A percentile compares a stretch with the other conserved stretches of the same genome.
Conservation (phyloP, 2,329 filamentous ascomycete genomes). For the Penicillium sp. region DNA sequence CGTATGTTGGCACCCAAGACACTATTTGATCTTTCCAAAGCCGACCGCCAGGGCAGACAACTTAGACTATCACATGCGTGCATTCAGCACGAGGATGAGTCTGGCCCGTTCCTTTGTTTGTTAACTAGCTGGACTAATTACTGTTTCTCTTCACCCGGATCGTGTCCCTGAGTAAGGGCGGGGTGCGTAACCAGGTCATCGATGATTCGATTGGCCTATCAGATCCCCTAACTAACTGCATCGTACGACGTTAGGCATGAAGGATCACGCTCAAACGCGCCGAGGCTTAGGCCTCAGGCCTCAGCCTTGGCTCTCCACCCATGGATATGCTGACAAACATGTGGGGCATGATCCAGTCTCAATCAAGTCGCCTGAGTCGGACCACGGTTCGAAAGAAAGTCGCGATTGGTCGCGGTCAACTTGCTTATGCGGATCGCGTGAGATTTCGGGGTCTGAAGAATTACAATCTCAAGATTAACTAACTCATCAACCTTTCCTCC, state of each 20-base stretch:
- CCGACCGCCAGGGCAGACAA: too few relatives aligned
- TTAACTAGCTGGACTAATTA: too few relatives aligned
- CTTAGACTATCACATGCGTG: too few relatives aligned
- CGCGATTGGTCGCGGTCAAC: not conserved
- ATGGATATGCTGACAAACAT: not conserved
- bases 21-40: too few relatives aligned
- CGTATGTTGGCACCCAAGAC: too few relatives aligned
- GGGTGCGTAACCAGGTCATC: too few relatives aligned
- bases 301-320: not conserved
- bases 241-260: not conserved
- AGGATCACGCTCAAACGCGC: not conserved
- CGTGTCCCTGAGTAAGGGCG: too few relatives aligned
- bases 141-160: too few relatives aligned
- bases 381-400: not conserved
- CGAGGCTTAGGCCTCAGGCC: constrained; percentile 1
- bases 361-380: too few relatives aligned
- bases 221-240: not conserved
- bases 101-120: too few relatives aligned
- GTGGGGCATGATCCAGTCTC: not conserved
- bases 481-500: not conserved
- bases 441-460: not conserved
- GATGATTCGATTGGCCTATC: not conserved
- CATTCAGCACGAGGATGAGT: too few relatives aligned
- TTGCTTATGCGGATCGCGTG: not conserved
- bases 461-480: not conserved